Base-by-base conservation (phyloP, 306 rosid species). In the Prunus mume region DNA sequence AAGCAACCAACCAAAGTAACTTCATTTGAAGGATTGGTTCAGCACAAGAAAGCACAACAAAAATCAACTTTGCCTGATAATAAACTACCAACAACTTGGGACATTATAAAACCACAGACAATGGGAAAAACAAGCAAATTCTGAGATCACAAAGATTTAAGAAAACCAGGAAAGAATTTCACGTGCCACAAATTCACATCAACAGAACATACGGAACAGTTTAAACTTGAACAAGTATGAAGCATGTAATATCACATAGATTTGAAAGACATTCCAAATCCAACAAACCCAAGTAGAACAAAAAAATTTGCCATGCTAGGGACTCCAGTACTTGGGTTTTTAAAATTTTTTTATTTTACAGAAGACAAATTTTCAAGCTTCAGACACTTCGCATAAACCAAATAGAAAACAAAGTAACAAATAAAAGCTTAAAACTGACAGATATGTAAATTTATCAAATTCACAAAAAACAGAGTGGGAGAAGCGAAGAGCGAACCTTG, bases 401-500 rank as follows among this genome's bases (percentile, higher is more conserved):
- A 57, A 56, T 11, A 66, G 56, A 66, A 22, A 13, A 22, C 0
- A 20, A 3, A 22, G 7, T 18, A 3, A 12, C 5, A 15, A 47
- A 15, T 1, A 43, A 22, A 5, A 2, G 20, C 5, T 22, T 17
- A 25, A 19, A 17, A 22, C 11, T 4, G 27, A 38, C 9, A 57
- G 8, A 62, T 25, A 60, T 27, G 27, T 22, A 18, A 41, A 67
- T 38, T 41, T 14, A 12, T 2, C 3, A 1, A 51, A 75, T 14
- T 34, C 28, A 34, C 3, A 24, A 20, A 2, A 52, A 27, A 74
- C 52, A 32, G 2, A 38, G 28, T 27, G 45, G 19, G 11, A 19
- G 12, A 57, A 20, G 41, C 12, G 70, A 28, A 61, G 28, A 47
- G 68, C 65, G 56, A 70, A 78, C 81, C 81, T 47, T 70, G 81